phyloP scores from a whole-genome alignment of 257 asterid species.

The Scutellaria galericulata region DNA sequence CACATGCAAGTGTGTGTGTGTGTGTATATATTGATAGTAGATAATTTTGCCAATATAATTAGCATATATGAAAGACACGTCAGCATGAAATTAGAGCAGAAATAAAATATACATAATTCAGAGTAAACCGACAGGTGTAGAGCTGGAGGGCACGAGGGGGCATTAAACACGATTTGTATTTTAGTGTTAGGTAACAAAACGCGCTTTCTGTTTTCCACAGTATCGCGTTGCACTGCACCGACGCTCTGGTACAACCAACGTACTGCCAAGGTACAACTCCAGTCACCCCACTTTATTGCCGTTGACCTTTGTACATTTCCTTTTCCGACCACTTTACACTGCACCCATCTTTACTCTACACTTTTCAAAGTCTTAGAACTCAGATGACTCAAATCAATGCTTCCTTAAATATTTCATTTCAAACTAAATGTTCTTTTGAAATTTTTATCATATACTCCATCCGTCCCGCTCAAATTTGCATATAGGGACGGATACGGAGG shows the following conservation, averaged over 20 bases:
- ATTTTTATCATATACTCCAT: no score
- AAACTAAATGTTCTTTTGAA: no score
- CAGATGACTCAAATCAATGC: no score
- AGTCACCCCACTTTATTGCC: background rate
- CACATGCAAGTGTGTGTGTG: no score
- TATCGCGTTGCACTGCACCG: conserved; percentile 31
- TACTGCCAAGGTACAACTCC: conserved; percentile 32
- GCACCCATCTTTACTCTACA: background rate
- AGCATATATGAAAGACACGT: no score
- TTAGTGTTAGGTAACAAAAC: conserved; percentile 19
- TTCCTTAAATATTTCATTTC: no score
- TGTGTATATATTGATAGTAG: no score
- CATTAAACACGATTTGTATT: conserved; percentile 21
- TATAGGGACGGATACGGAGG: no score
- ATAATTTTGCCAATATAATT: no score
- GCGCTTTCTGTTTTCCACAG: conserved; percentile 39
- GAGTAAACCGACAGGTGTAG: conserved; percentile 40
- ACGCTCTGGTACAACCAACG: conserved; percentile 12
- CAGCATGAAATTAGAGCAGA: background rate
- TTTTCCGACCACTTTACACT: conserved; percentile 25
- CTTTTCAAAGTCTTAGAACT: background rate
- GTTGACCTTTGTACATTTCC: conserved; percentile 30
- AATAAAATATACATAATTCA: no score
- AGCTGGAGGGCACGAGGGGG: conserved; percentile 45
- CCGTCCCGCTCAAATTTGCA: no score